Evolutionary conservation across 331 rosid genomes (phyloP).

Genomic region (Acacia pycnantha): DNA sequence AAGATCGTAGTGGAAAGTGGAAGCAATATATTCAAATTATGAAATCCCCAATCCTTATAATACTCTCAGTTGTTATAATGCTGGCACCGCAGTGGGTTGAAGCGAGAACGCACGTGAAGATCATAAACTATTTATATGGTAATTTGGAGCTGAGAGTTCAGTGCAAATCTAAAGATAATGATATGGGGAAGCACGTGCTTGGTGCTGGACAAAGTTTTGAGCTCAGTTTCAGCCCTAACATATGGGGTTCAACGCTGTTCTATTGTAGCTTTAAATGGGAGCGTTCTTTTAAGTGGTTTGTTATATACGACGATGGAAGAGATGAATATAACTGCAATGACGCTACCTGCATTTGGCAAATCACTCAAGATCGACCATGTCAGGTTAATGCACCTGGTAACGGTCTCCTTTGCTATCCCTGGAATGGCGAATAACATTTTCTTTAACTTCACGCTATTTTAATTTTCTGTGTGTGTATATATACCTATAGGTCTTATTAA

Average conservation of each 20-base stretch:
- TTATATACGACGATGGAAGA: background rate
- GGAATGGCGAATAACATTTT: background rate
- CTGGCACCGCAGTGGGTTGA: background rate
- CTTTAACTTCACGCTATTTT: background rate
- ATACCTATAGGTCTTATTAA: too few relatives aligned
- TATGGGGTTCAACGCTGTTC: background rate
- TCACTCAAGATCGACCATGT: background rate
- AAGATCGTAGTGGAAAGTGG: background rate
- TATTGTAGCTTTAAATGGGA: background rate
- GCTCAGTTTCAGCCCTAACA: background rate
- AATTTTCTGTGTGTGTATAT: background rate
- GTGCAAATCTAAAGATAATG: background rate
- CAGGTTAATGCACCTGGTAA: background rate
- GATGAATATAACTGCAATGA: background rate
- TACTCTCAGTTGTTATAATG: background rate
- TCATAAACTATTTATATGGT: background rate
- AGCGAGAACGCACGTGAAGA: background rate
- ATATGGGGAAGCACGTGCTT: background rate
- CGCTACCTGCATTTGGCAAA: background rate
- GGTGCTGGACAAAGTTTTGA: background rate
- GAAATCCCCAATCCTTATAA: background rate
- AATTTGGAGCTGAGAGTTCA: background rate
- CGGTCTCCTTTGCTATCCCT: background rate
- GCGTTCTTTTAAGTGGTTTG: background rate
- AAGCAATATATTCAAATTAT: background rate